These are phyloP conservation scores for Xylaria sp. DNA, from an alignment of 495 filamentous ascomycete genomes.

Conservation along the genomic window DNA sequence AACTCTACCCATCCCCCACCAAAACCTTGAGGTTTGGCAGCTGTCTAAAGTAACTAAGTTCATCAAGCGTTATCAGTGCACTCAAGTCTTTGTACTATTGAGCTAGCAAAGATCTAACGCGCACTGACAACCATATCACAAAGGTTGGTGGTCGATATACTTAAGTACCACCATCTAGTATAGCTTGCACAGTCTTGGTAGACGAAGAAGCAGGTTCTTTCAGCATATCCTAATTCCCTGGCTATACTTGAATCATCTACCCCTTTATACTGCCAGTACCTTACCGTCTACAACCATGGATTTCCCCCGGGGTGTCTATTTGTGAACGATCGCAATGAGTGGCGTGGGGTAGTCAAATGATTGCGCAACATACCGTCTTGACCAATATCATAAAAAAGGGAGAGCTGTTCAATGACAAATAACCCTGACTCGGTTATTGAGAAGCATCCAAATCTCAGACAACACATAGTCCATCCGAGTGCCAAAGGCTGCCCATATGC, in stretches of 20 bases:
- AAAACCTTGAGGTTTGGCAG: neutral
- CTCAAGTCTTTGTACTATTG: neutral
- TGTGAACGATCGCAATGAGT: neutral
- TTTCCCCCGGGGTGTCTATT: neutral
- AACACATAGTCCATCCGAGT: too few species aligned
- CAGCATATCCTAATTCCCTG: neutral
- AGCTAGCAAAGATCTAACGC: neutral
- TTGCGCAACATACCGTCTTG: neutral
- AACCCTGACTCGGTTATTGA: neutral
- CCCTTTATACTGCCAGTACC: neutral
- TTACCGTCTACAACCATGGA: neutral
- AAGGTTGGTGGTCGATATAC: neutral
- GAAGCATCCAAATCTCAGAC: neutral
- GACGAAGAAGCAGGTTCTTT: neutral
- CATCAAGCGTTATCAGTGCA: neutral
- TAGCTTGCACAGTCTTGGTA: neutral
- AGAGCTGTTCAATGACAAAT: neutral
- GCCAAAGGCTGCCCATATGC: neutral
- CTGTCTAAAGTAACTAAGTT: neutral
- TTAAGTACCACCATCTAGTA: neutral
- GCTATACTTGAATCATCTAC: neutral
- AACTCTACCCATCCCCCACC: neutral
- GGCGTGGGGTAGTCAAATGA: neutral
- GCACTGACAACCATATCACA: neutral
- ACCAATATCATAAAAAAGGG: neutral